Base-by-base conservation (phyloP, 495 filamentous ascomycete species). In the Penicillium arizonense region DNA sequence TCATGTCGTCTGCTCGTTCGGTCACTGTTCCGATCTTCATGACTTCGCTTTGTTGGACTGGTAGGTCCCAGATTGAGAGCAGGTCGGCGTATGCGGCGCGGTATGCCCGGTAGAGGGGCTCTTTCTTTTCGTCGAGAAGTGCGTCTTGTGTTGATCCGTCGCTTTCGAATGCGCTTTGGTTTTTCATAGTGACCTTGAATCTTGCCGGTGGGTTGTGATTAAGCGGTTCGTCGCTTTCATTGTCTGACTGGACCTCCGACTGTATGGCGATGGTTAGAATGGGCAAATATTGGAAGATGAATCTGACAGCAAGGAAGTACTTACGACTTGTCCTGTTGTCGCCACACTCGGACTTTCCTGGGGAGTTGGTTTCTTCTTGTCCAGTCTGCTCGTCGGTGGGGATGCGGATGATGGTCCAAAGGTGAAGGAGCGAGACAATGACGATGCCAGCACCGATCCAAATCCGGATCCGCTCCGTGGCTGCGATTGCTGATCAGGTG, bases 61-160 rank as follows among this genome's bases (percentile, higher is more conserved):
- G 86, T 7, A 93, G 75, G n/a, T 81, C 80, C 92, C 93, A 97
- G 50, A 87, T 82, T 39, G 82, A 85, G 2, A 97, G 77, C 57
- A 95, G 78, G 54, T 93, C 80, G 10, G 93, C 89, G 63, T 97
- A 97, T 34, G 84, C 77, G 46, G 82, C 79, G 14, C 92, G 83
- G 68, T 95, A 97, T 38, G 81, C 79, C 7, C 72, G 72, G 58
- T 90, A 92, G 5, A 86, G 64, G 30, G 73, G 62, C 39, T 78
- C 69, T 37, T 82, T 81, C 30, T 72, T 77, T 5, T 77, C 78
- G 49, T 96, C 86, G 6, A 96, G 77, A 23, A 96, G 76, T 2
- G 89, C 80, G 3, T 82, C 77, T 33, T 77, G 78, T 43, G 87
- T 73, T 67, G 79, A 79, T n/a, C 84, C 84, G 63, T 92, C 88